A percentile compares a stretch with the other conserved stretches of the same genome.
Evolutionary conservation across 306 rosid species (phyloP).

Genomic region (Herpetospermum pedunculosum): DNA sequence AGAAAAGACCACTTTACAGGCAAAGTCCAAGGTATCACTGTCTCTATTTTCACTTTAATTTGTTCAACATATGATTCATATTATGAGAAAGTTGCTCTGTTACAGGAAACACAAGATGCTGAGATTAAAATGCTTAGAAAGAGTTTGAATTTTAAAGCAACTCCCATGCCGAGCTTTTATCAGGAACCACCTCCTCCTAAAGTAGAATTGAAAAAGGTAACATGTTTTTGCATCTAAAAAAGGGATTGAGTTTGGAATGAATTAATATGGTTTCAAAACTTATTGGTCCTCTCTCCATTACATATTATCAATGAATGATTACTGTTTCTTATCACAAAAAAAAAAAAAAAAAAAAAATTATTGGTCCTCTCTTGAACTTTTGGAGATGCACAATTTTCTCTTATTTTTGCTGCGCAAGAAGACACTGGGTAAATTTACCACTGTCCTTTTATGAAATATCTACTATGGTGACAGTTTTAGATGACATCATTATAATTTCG

Average conservation of each 20-base stretch:
- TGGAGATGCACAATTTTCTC: background rate
- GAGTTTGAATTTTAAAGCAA: slow-evolving; percentile 55
- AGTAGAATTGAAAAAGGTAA: slow-evolving; percentile 57
- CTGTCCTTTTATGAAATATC: background rate
- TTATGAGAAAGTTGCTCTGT: slow-evolving; percentile 9
- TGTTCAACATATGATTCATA: slow-evolving; percentile 2
- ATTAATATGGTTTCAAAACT: background rate
- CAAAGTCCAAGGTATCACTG: slow-evolving; percentile 70
- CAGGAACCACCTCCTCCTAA: slow-evolving; percentile 72
- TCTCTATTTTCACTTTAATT: slow-evolving; percentile 9
- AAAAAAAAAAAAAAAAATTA: no score
- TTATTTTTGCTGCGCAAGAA: background rate
- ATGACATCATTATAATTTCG: background rate
- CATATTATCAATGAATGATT: no score
- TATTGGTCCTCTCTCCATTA: background rate
- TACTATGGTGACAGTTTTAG: background rate
- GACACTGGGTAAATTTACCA: background rate
- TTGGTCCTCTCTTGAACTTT: background rate
- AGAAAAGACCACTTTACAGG: slow-evolving; percentile 79
- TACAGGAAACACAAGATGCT: slow-evolving; percentile 84
- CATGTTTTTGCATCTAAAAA: slow-evolving; percentile 3
- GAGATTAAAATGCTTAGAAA: slow-evolving; percentile 61
- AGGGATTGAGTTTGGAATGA: background rate
- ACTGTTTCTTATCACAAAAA: no score
- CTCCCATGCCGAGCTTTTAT: slow-evolving; percentile 74